Evolutionary conservation across 306 rosid species (phyloP), one percentile per base, ranked within the genome.

Genomic region (Pyrus pyrifolia): DNA sequence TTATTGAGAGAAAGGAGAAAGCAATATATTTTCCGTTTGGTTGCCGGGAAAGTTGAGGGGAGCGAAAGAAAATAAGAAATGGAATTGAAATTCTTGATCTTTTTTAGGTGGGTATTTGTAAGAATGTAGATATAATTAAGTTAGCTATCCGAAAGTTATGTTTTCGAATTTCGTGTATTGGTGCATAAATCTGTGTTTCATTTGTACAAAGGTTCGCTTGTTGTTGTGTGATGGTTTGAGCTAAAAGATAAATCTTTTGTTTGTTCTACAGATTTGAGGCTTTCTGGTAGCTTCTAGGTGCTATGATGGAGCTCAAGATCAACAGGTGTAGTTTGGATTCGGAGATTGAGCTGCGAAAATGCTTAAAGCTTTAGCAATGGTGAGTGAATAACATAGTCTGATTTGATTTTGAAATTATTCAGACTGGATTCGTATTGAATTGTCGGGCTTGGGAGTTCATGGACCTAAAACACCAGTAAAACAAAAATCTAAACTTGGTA

Each of bases 201-300:
- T 53, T 14, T 68, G 80, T 11, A 8, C 73, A 12, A 80, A 75
- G 6, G 46, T 57, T 57, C 22, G 69, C 46, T 72, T 71, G 38
- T 46, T 51, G 68, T 75, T 76, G 38, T 57, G 23, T 66, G 67
- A 33, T 57, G 68, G 23, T 81, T 80, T 79, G 71, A 64, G 57
- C 84, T 83, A 71, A 45, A 60, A 73, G 27, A 23, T 69, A 51
- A 22, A 63, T 53, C 38, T 70, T 23, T 73, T 66, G 55, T 80
- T 83, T 76, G 31, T 72, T 76, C 33, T 65, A 60, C 89, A 88
- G 97, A 84, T 87, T 87, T 81, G 87, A 81, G 67, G 77, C 80
- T 74, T 67, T 71, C 42, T 64, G n/a, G 73, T 52, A 46, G 70
- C 76, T 76, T 78, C 68, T 66, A 14, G 75, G 27, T 71, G 42